Percentiles rank a stretch among this genome's conserved stretches.
Evolutionary conservation across 805 yeast species (phyloP).

Genomic region (Cyberlindnera euphorbiiphila): DNA sequence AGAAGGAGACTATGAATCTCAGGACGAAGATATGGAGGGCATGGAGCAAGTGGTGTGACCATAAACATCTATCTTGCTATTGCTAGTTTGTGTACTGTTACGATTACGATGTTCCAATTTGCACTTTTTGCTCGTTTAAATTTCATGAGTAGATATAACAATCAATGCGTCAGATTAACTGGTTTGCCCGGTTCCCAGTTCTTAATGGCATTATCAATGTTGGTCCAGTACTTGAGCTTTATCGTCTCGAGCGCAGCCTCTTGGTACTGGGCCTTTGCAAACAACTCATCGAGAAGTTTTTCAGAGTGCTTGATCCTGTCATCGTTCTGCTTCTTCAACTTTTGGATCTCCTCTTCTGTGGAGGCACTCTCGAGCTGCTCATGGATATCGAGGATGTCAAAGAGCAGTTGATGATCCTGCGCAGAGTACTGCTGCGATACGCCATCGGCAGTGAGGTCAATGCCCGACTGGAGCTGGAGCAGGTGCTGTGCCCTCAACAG

Average conservation of each 20-base stretch:
- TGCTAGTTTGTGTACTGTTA: neutral
- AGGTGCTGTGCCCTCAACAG: slow-evolving; percentile 64
- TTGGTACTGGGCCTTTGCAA: slow-evolving; percentile 45
- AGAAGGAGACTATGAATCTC: slow-evolving; percentile 10
- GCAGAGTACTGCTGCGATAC: slow-evolving; percentile 29
- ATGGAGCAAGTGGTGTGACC: no score
- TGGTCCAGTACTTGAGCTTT: slow-evolving; percentile 78
- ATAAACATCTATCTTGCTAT: neutral
- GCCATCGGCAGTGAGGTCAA: slow-evolving; percentile 61
- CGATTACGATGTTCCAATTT: no score
- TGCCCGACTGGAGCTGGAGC: slow-evolving; percentile 36
- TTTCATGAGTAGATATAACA: neutral
- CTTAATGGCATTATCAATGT: slow-evolving; percentile 65
- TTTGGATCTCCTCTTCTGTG: slow-evolving; percentile 52
- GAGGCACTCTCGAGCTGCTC: slow-evolving; percentile 72
- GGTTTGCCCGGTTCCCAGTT: slow-evolving; percentile 53
- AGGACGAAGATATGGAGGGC: neutral
- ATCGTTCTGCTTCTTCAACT: slow-evolving; percentile 52
- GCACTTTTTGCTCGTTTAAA: neutral
- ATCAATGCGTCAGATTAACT: slow-evolving; percentile 11
- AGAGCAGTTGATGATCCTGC: slow-evolving; percentile 53
- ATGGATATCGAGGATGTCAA: slow-evolving; percentile 80
- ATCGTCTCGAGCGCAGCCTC: slow-evolving; percentile 63
- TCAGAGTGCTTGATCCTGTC: slow-evolving; percentile 48
- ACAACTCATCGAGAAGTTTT: slow-evolving; percentile 41